Base-by-base conservation (phyloP, 2,329 filamentous ascomycete genomes). In the Trichophyton mentagrophytes region DNA sequence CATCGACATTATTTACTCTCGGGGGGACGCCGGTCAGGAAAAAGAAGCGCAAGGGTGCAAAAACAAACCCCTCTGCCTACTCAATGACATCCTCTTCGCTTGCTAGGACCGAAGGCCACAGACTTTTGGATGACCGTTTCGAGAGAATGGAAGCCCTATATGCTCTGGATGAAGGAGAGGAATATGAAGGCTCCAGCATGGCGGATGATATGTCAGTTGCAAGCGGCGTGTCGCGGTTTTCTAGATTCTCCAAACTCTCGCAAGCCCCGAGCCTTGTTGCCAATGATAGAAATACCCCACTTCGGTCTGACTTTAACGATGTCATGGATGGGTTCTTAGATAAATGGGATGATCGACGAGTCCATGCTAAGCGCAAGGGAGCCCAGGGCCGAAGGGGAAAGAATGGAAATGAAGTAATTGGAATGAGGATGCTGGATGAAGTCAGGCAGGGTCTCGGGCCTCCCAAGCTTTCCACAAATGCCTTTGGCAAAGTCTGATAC, bases 301-400 rank as follows among this genome's bases (percentile, higher is more conserved):
- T 89, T 42, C 80, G 90, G 53, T 78, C 80, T 44, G 91, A 96
- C 71, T 96, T 99, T 73, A 86, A 96, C 70, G 82, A 79, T 63
- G 90, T 97, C 70, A 85, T 99, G 79, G 92, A 97, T 70, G 91
- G 96, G 61, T 99, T 99, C 75, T 76, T 97, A 27, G 88, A 85
- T 7, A 85, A 79, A 38, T 78, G 76, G 76, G 73, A 76, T 51
- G 74, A 74, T 65, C 74, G 77, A 57, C 70, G 73, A 55, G 66
- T 71, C 4, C 72, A 74, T 66, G 72, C 67, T 3, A 78, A 77
- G 66, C 69, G 74, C 6, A 76, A 74, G 64, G 76, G 70, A 7
- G 74, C 71, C 9, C 76, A 78, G 66, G 72, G 69, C 76, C 86
- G 85, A 71, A 74, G 80, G 60, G 82, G 90, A 20, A 92, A 91